Evolutionary conservation across 2,329 filamentous ascomycete genomes (phyloP).

Genomic region (Claviceps africana): DNA sequence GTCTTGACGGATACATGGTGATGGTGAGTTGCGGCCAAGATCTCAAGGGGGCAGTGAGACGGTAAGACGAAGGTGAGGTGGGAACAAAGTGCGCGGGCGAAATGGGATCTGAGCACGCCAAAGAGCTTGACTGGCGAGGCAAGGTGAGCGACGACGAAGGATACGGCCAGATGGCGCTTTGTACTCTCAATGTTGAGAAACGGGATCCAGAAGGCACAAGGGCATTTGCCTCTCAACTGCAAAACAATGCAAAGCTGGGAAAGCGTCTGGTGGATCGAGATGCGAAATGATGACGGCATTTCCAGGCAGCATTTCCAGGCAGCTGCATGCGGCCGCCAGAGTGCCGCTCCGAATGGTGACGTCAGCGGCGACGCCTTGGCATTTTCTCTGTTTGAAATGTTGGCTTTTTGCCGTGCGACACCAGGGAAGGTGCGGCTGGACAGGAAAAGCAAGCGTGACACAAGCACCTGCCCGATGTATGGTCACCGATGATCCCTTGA

Average conservation of each 20-base stretch:
- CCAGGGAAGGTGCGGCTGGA: too few species aligned
- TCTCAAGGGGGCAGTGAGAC: neutral
- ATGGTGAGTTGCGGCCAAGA: neutral
- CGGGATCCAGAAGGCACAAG: too few species aligned
- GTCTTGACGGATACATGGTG: conserved; percentile 19
- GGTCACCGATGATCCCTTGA: too few species aligned
- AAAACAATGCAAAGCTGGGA: neutral
- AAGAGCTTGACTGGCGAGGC: neutral
- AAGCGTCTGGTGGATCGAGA: neutral
- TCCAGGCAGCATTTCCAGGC: neutral
- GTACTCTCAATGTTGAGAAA: neutral
- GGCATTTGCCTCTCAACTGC: too few species aligned
- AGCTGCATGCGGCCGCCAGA: neutral
- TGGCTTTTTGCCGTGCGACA: too few species aligned
- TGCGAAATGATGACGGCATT: conserved; percentile 4
- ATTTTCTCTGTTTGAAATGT: neutral
- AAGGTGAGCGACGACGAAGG: neutral
- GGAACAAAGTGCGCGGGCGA: neutral
- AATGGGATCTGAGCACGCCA: neutral
- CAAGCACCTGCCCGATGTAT: too few species aligned
- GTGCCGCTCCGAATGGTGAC: neutral
- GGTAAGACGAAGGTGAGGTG: too few species aligned
- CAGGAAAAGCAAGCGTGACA: too few species aligned
- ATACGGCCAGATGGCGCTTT: neutral
- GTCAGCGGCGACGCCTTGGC: conserved; percentile 1